These are phyloP conservation scores for Vicia faba DNA, from an alignment of 306 rosid species.

Conservation along the genomic window DNA sequence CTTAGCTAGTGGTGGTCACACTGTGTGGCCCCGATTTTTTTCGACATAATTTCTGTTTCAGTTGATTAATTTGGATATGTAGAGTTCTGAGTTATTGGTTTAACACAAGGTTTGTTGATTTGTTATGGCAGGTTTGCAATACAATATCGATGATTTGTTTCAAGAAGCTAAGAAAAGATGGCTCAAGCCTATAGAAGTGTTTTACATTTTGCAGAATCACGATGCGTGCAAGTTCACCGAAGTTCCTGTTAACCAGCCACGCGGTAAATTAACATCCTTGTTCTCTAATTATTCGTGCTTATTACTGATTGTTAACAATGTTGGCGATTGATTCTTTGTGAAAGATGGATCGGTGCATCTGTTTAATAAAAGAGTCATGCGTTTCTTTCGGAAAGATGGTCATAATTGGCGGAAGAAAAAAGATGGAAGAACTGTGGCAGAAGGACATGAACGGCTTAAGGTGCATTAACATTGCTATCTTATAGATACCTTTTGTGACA, in stretches of 20 bases:
- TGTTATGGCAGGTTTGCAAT: slow-evolving; percentile 57
- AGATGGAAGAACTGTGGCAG: slow-evolving; percentile 86
- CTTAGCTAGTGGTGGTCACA: too few species aligned
- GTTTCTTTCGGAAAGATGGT: slow-evolving; percentile 95
- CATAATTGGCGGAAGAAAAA: slow-evolving; percentile 92
- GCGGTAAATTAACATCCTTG: slow-evolving; percentile 52
- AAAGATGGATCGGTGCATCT: slow-evolving; percentile 88
- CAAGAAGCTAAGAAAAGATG: slow-evolving; percentile 85
- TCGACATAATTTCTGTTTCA: too few species aligned
- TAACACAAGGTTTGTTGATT: background rate
- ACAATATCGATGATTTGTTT: slow-evolving; percentile 58
- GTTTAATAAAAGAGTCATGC: slow-evolving; percentile 83
- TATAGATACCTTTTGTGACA: slow-evolving; percentile 3
- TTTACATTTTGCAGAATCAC: slow-evolving; percentile 72
- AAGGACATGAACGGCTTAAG: slow-evolving; percentile 98
- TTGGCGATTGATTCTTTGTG: slow-evolving; percentile 24
- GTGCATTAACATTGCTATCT: slow-evolving; percentile 44
- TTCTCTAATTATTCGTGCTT: background rate
- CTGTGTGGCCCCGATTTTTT: too few species aligned
- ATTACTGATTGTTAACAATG: slow-evolving; percentile 19
- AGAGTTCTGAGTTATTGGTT: slow-evolving; percentile 21
- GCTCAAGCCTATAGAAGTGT: slow-evolving; percentile 93
- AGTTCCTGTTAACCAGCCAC: slow-evolving; percentile 61
- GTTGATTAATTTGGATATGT: background rate
- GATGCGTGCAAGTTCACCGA: slow-evolving; percentile 66